phyloP scores from a whole-genome alignment of 2,329 filamentous ascomycete species.

The Nothomitra cinnamomea region DNA sequence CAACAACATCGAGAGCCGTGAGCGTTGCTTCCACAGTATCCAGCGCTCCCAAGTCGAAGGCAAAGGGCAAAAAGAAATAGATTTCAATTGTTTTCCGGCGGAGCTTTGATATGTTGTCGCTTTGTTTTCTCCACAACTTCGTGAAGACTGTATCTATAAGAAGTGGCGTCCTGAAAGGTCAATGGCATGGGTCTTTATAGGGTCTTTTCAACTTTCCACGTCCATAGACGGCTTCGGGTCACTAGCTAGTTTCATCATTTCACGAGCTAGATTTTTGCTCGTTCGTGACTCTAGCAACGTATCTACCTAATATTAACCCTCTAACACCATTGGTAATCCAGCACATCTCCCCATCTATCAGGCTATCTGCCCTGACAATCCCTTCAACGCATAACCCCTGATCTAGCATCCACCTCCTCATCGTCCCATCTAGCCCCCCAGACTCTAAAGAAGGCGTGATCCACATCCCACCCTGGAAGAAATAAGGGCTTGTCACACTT shows the following conservation, averaged over 20 bases:
- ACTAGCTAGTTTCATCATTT: not conserved
- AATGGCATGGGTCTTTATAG: not conserved
- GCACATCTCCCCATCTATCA: conserved; percentile 58
- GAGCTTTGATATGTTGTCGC: not conserved
- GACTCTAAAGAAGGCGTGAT: conserved; percentile 60
- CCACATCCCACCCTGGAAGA: conserved; percentile 58
- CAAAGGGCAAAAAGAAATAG: conserved; percentile 33
- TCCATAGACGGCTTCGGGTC: not conserved
- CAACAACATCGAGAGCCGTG: conserved; percentile 65
- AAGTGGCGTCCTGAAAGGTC: not conserved
- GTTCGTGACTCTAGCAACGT: conserved; percentile 4
- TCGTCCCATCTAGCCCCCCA: conserved; percentile 72
- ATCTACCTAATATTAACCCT: conserved; percentile 47
- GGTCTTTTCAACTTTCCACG: not conserved
- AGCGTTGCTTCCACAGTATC: conserved; percentile 69
- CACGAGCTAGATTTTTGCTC: not conserved
- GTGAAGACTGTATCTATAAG: not conserved
- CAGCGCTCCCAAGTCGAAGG: conserved; percentile 30
- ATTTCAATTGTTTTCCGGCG: not conserved
- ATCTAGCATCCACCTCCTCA: conserved; percentile 66
- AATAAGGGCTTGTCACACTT: conserved; percentile 66
- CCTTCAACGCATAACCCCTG: conserved; percentile 49
- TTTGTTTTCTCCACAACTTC: not conserved
- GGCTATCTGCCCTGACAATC: conserved; percentile 37
- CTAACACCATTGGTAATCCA: conserved; percentile 82